Percentiles rank a stretch among this genome's conserved stretches.
Evolutionary conservation across 352 stramenopile genomes (phyloP).

Genomic region (Blastocystis sp.): DNA sequence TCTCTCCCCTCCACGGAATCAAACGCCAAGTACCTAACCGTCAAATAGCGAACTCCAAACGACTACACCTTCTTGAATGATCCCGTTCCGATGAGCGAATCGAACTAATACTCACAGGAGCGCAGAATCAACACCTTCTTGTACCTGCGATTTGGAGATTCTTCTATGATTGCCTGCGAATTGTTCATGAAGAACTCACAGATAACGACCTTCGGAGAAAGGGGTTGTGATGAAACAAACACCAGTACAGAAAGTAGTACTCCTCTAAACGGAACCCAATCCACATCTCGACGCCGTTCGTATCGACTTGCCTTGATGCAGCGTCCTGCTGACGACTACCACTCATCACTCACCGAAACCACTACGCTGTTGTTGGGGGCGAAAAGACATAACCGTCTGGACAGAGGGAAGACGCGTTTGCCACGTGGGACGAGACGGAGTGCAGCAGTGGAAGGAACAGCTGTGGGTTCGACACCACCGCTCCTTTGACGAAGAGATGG

Average conservation of each 20-base stretch:
- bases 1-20: slow-evolving; percentile 98
- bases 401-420: not conserved
- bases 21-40: slow-evolving; percentile 87
- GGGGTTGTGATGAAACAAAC: slow-evolving; percentile 42
- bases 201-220: no score
- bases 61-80: slow-evolving; percentile 86
- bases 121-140: not conserved
- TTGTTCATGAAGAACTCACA: not conserved
- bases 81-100: slow-evolving; percentile 37
- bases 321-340: slow-evolving; percentile 22
- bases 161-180: slow-evolving; percentile 15
- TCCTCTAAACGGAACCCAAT: slow-evolving; percentile 44
- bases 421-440: not conserved
- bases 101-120: not conserved
- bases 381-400: slow-evolving; percentile 44
- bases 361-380: slow-evolving; percentile 34
- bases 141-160: slow-evolving; percentile 53
- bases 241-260: slow-evolving; percentile 53
- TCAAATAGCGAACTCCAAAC: not conserved
- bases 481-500: not conserved
- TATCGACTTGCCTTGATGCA: not conserved
- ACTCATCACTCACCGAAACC: not conserved
- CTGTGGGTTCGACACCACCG: slow-evolving; percentile 15
- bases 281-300: not conserved
- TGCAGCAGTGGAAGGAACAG: slow-evolving; percentile 3